Evolutionary conservation across 2,329 filamentous ascomycete species (phyloP), one percentile per base, ranked within the genome.

Genomic region (Aspergillus sp.): DNA sequence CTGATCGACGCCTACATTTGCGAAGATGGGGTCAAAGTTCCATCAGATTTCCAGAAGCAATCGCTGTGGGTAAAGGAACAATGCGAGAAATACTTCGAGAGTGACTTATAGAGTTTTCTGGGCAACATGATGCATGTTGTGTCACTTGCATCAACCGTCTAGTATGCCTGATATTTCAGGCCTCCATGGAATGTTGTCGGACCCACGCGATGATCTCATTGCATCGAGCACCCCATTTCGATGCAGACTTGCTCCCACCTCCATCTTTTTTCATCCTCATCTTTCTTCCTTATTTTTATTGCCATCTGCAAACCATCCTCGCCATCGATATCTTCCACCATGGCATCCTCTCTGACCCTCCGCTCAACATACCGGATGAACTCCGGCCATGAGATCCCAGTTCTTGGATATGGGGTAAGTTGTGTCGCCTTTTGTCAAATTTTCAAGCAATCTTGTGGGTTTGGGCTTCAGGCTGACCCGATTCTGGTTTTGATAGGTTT

Each of bases 381-480:
- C 42, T 82, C 79, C 11, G 80, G 81, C 33, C 74, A 81, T 60
- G 74, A 81, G 12, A 83, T 84, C 34, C 81, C 81, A 7, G 53
- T 74, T 6, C 64, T 84, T 1, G 81, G 79, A 29, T 83, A 75
- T 58, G 80, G 79, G 12, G 75, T 79, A 60, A 60, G 73, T 62
- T 11, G 19, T 19, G 19, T 19, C 19, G 4, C 19, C 19, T 19
- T 19, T 19, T 19, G 19, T 19, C 2, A 19, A 2, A 2, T 19
- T 19, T 19, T 19, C 4, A 4, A 19, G 19, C 19, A 4, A 19
- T 19, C 4, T 19, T 19, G 19, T 19, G 19, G 19, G 19, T 19
- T 19, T 19, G 19, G 19, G 19, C 19, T 19, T 19, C 19, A 19
- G 19, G 19, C 19, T 19, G 19, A 19, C 19, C 19, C 19, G 19